Percentiles rank a stretch among this genome's conserved stretches.
phyloP scores from a whole-genome alignment of 306 rosid genomes.

The Ormosia emarginata region DNA sequence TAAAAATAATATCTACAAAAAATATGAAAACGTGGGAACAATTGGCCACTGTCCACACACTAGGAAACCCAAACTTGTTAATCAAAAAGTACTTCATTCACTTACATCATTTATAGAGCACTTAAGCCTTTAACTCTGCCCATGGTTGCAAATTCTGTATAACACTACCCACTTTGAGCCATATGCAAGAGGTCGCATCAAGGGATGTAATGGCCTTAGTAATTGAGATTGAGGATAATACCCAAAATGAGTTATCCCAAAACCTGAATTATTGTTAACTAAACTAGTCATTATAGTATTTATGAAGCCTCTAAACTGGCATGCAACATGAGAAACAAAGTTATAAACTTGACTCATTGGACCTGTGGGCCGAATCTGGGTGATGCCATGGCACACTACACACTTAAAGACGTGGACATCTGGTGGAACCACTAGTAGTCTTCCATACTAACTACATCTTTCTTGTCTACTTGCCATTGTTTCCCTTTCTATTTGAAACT shows the following conservation, averaged over 20 bases:
- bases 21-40: too few relatives aligned
- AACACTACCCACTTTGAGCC: slow-evolving; percentile 48
- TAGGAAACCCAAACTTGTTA: slow-evolving; percentile 35
- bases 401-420: slow-evolving; percentile 29
- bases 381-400: slow-evolving; percentile 38
- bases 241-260: background rate
- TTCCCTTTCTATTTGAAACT: background rate
- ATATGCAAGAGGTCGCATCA: background rate
- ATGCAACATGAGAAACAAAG: slow-evolving; percentile 14
- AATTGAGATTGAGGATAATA: slow-evolving; percentile 14
- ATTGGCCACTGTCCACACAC: too few relatives aligned
- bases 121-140: slow-evolving; percentile 24
- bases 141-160: slow-evolving; percentile 49
- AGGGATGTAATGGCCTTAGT: background rate
- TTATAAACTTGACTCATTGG: slow-evolving; percentile 26
- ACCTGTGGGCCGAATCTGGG: background rate
- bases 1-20: too few relatives aligned
- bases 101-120: slow-evolving; percentile 38
- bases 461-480: slow-evolving; percentile 24
- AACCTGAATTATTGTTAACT: slow-evolving; percentile 7
- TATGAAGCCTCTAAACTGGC: slow-evolving; percentile 27
- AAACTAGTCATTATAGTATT: slow-evolving; percentile 22
- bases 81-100: slow-evolving; percentile 42
- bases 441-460: slow-evolving; percentile 38
- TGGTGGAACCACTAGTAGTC: slow-evolving; percentile 29